Percentiles rank a stretch among this genome's conserved stretches.
phyloP scores from a whole-genome alignment of 2,329 filamentous ascomycete genomes.

The Sporothrix globosa region DNA sequence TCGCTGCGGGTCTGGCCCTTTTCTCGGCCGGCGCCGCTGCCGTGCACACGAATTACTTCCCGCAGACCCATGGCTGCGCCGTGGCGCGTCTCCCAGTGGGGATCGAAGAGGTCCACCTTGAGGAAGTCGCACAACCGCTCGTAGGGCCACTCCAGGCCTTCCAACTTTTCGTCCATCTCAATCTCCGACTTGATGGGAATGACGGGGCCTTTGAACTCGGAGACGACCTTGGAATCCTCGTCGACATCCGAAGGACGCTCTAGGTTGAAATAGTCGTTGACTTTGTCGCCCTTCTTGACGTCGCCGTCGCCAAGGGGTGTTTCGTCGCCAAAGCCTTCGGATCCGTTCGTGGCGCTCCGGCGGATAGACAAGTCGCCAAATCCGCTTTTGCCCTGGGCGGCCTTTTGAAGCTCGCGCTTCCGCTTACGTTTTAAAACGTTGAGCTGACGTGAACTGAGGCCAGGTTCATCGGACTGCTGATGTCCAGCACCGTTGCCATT shows the following conservation, averaged over 20 bases:
- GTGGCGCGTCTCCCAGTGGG: constrained; percentile 92
- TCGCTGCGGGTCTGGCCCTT: constrained; percentile 70
- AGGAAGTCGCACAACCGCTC: constrained; percentile 93
- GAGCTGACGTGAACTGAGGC: constrained; percentile 87
- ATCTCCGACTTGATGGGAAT: constrained; percentile 84
- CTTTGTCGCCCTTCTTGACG: constrained; percentile 63
- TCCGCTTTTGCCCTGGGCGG: constrained; percentile 80
- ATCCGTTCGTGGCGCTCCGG: constrained; percentile 62
- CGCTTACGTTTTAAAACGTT: constrained; percentile 94
- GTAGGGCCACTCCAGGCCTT: constrained; percentile 89
- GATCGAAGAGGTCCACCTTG: constrained; percentile 89
- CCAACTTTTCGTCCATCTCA: constrained; percentile 73
- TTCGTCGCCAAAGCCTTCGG: constrained; percentile 65
- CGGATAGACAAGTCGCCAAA: constrained; percentile 83
- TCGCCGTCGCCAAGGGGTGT: constrained; percentile 47
- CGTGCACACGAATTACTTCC: constrained; percentile 90
- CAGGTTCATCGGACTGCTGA: constrained; percentile 57
- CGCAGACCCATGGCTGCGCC: constrained; percentile 93
- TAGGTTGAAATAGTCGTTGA: constrained; percentile 86
- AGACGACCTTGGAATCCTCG: constrained; percentile 88
- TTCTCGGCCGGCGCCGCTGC: constrained; percentile 78
- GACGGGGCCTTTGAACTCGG: constrained; percentile 87
- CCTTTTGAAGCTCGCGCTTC: constrained; percentile 85
- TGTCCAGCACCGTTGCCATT: constrained; percentile 40
- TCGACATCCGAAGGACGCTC: constrained; percentile 78